Evolutionary conservation across 1,139 yeast species (phyloP), one percentile per base, ranked within the genome.

Genomic region (Arxiozyma heterogenica): DNA sequence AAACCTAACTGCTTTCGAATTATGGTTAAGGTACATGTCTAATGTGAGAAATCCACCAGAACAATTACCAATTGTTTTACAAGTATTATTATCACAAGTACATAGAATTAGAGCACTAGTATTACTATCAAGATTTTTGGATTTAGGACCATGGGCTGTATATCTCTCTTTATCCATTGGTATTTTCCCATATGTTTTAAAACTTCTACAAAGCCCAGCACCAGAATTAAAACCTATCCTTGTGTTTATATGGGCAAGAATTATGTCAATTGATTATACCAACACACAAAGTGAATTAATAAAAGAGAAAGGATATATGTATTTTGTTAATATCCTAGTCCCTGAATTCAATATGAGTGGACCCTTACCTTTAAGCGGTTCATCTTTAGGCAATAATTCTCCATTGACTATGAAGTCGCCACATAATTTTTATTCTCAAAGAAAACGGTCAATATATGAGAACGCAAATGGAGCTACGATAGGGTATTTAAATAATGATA

Each of bases 71-170:
- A 90, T 94, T 45, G 95, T 93, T 2, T 73, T 94, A 27, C 99
- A 93, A 67, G 98, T 93, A 11, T 74, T 93, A 43, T 73, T 93
- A 38, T 91, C 98, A 0, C 99, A 94, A 67, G 95, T 90, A 0
- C 98, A 93, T 70, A 79, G 98, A 57, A 78, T 93, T 17, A 73
- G 98, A 39, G 98, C 99, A 0, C 74, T 93, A 52, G 87, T 89
- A 42, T 70, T 94, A 55, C 74, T 94, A 12, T 86, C 96, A 2
- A 82, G 88, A 60, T 93, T 91, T 66, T 75, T 93, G 46, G 98
- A 93, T 69, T 73, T 93, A 47, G 99, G 99, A 0, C 97, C 98
- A 0, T 89, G 96, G 94, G 98, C 98, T 0, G 98, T 93, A 0
- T 89, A 90, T 62, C 74, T 91, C 46, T 95, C 98, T 0, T 74